Conservation (phyloP, 1,284 basidiomycete species). For the Ceratobasidium sp. region DNA sequence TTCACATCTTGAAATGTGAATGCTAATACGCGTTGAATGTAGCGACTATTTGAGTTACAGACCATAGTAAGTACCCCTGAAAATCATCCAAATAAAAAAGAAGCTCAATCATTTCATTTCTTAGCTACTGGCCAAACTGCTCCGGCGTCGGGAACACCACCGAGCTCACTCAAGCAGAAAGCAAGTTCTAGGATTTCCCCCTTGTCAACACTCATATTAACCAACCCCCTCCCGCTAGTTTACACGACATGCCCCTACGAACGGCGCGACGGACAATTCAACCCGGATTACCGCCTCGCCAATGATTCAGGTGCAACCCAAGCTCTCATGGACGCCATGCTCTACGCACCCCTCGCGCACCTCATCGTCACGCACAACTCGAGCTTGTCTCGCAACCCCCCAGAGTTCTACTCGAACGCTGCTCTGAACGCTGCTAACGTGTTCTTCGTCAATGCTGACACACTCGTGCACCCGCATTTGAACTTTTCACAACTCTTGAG, state of each 20-base stretch:
- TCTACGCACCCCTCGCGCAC: slow-evolving; percentile 56
- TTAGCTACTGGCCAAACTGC: slow-evolving; percentile 49
- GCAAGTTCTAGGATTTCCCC: slow-evolving; percentile 8
- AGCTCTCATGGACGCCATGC: slow-evolving; percentile 54
- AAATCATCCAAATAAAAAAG: too few relatives aligned
- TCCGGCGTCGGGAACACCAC: slow-evolving; percentile 49
- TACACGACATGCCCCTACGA: slow-evolving; percentile 51
- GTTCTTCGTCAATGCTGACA: slow-evolving; percentile 55
- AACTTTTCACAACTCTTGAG: slow-evolving; percentile 57
- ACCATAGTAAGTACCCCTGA: slow-evolving; percentile 45
- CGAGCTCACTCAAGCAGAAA: slow-evolving; percentile 47
- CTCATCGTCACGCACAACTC: slow-evolving; percentile 53
- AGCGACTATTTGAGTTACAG: slow-evolving; percentile 50
- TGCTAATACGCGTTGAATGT: too few relatives aligned
- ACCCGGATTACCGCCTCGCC: slow-evolving; percentile 56
- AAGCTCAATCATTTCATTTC: background rate
- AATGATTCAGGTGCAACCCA: slow-evolving; percentile 54
- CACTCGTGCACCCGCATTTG: slow-evolving; percentile 57
- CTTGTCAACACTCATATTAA: background rate
- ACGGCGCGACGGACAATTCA: slow-evolving; percentile 55
- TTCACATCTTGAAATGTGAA: too few relatives aligned
- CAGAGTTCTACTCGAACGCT: slow-evolving; percentile 49
- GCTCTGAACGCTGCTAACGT: slow-evolving; percentile 51
- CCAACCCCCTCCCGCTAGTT: slow-evolving; percentile 42
- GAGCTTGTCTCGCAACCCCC: too few relatives aligned